Percentiles rank a stretch among this genome's conserved stretches.
Conservation (phyloP, 768 basidiomycete species). For the Sistotremastrum niveocremeum region DNA sequence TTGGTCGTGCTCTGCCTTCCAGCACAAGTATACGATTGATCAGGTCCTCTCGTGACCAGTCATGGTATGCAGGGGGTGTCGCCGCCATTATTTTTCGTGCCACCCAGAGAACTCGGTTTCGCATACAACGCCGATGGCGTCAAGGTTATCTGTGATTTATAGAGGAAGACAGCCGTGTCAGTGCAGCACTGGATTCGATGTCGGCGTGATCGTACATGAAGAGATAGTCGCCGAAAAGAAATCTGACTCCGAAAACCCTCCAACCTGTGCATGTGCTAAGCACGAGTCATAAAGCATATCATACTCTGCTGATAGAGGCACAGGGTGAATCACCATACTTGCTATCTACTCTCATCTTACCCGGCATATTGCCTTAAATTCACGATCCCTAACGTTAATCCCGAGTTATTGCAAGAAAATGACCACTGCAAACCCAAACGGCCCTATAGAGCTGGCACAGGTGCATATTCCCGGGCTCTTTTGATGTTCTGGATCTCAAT, state of each 20-base stretch:
- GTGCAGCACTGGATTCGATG: no score
- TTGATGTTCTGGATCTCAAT: not conserved
- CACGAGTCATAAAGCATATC: not conserved
- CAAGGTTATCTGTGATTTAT: no score
- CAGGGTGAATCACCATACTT: not conserved
- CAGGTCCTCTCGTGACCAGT: no score
- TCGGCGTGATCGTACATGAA: no score
- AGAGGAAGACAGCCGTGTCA: no score
- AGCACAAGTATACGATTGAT: no score
- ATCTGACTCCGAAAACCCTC: not conserved
- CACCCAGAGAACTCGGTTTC: no score
- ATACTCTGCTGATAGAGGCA: not conserved
- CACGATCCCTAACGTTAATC: not conserved
- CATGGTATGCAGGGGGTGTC: no score
- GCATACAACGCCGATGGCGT: no score
- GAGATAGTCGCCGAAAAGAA: no score
- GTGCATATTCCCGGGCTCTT: not conserved
- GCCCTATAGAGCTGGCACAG: constrained; percentile 11
- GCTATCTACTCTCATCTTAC: not conserved
- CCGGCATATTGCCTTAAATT: not conserved
- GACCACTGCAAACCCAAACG: constrained; percentile 1
- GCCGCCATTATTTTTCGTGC: no score
- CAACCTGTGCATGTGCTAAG: not conserved
- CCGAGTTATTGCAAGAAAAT: not conserved
- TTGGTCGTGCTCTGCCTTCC: no score